Conservation (phyloP, 1,284 basidiomycete genomes). For the Mycosarcoma maydis region DNA sequence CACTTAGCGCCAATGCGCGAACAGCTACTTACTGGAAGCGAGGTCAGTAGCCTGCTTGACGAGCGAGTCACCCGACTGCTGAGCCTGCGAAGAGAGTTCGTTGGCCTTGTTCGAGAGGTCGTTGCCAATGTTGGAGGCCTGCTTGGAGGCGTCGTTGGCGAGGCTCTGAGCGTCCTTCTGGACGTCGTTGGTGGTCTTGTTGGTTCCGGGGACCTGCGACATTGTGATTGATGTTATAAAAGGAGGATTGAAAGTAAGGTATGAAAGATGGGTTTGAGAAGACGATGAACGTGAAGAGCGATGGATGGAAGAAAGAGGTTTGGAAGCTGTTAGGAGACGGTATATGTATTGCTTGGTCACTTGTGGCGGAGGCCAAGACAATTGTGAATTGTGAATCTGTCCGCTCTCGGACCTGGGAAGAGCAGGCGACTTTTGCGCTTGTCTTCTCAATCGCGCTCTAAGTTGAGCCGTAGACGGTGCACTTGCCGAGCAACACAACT, state of each 20-base stretch:
- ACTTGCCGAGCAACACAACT: too few relatives aligned
- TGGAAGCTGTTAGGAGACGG: neutral
- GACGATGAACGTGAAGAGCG: neutral
- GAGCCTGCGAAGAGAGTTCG: constrained; percentile 35
- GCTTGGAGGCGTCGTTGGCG: constrained; percentile 42
- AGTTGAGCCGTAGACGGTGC: too few relatives aligned
- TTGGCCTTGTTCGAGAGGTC: constrained; percentile 38
- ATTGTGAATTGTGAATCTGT: too few relatives aligned
- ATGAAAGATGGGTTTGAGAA: neutral
- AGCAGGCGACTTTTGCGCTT: too few relatives aligned
- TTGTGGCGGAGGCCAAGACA: constrained; percentile 8
- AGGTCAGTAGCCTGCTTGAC: constrained; percentile 46
- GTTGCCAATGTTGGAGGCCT: constrained; percentile 33
- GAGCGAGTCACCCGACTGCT: constrained; percentile 40
- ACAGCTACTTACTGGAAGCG: constrained; percentile 35
- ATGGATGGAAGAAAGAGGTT: neutral
- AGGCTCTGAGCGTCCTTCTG: constrained; percentile 46
- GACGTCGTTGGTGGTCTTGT: constrained; percentile 47
- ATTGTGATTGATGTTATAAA: constrained; percentile 9
- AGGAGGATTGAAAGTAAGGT: neutral
- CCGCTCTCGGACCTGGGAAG: too few relatives aligned
- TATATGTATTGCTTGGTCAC: constrained; percentile 6
- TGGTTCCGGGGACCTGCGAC: constrained; percentile 47
- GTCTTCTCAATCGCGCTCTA: too few relatives aligned
- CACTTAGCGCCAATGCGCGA: neutral